Base-by-base conservation (phyloP, 306 rosid species). In the Hippophae gyantsensis region DNA sequence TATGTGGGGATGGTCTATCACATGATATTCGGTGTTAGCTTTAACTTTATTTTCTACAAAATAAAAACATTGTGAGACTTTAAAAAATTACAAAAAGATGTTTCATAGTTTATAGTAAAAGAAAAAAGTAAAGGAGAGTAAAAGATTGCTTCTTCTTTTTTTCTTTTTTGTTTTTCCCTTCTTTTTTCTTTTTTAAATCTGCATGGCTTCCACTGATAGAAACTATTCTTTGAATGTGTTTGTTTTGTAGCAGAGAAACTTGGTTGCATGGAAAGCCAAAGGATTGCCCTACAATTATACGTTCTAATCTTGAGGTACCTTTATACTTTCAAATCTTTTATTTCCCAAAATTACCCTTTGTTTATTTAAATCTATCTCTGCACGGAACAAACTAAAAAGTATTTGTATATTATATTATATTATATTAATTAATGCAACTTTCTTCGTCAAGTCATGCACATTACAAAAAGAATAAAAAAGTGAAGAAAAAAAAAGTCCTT, bases 241-340 rank as follows among this genome's bases (percentile, higher is more conserved):
- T 77, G 70, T 64, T 70, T 77, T 79, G 66, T 78, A 72, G 83
- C 85, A 90, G 94, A 76, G 97, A 87, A 84, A 87, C 85, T 77
- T 87, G 89, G 87, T 81, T 90, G 83, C 84, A 87, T 76, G 82
- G 90, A 45, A 82, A 74, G 65, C 73, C 85, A 80, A 85, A 83
- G 77, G 77, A 82, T 72, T 86, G 84, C 73, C 63, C 71, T 48
- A 81, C 79, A 60, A 60, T 6, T 52, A 52, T 11, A 8, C 11
- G 75, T 64, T 64, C 76, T 47, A 82, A 87, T 53, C 80, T 82
- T 63, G 82, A 84, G 95, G 95, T 87, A 84, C 68, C 6, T 48
- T 48, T 14, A 48, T 10, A 8, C 6, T 48, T 48, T 10, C 12
- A 48, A 48, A n/a, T 12, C 0, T 18, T 6, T 49, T 69, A 26